Base-by-base conservation (phyloP, 495 filamentous ascomycete species). In the Xylaria castorea region DNA sequence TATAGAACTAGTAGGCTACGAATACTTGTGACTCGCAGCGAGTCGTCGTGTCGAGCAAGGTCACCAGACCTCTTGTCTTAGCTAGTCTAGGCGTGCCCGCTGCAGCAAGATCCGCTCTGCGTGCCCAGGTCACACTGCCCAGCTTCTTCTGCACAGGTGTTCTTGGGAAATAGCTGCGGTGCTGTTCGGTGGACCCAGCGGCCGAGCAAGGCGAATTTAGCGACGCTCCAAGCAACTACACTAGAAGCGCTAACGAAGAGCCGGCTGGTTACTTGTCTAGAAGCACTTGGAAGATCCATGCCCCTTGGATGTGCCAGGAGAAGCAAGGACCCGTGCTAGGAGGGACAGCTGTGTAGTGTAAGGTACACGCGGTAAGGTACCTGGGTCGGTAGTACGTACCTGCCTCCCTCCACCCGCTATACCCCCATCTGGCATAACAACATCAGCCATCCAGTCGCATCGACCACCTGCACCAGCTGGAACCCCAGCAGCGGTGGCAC, bases 31-130 rank as follows among this genome's bases (percentile, higher is more conserved):
- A 25, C 42, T 68, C 8, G 27, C 55, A 22, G 63, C 55, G 51
- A 64, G 48, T 69, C 50, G 66, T 42, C 50, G 64, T 53, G 71
- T 73, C 27, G 50, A 64, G 40, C 48, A 27, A 73, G 62, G 71
- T 73, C 71, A 73, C 66, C 66, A 44, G 71, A 73, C 36, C 55
- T 64, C 65, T 62, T 72, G 53, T 44, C 62, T 57, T 66, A 51
- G 7, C 46, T 51, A 46, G 64, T 64, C 65, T 32, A 44, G 66
- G 53, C 36, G 63, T 57, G 51, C 53, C 70, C 70, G 70, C 70
- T 44, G 63, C 60, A 66, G 44, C 60, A 51, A 65, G 46, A 25
- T 34, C 50, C 60, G 44, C 55, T 61, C 55, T 70, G 55, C 50
- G 67, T 50, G 60, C 44, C 68, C 68, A 50, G 58, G 27, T 42